phyloP scores from a whole-genome alignment of 805 yeast species.

The Yarrowia sp. region DNA sequence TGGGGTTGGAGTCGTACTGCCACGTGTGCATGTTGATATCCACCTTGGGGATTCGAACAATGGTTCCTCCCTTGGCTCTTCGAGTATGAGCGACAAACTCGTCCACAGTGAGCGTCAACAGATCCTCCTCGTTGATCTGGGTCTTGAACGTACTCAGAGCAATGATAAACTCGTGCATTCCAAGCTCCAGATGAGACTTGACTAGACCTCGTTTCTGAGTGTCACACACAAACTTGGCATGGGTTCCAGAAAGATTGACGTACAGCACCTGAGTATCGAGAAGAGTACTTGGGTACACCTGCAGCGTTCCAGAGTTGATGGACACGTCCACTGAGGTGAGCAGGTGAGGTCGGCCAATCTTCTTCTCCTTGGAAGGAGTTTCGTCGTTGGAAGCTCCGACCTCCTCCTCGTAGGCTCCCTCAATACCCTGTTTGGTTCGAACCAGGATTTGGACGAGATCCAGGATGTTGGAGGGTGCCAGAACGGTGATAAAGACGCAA shows the following conservation, averaged over 20 bases:
- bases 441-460: constrained; percentile 76
- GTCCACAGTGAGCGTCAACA: constrained; percentile 57
- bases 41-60: constrained; percentile 80
- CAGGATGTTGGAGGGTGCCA: constrained; percentile 81
- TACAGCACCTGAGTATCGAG: constrained; percentile 78
- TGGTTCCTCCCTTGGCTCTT: constrained; percentile 76
- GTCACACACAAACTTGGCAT: constrained; percentile 47
- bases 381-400: constrained; percentile 61
- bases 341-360: constrained; percentile 36
- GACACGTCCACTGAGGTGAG: constrained; percentile 68
- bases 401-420: constrained; percentile 75
- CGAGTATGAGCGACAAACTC: constrained; percentile 62
- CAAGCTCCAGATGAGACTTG: constrained; percentile 65
- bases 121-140: constrained; percentile 59
- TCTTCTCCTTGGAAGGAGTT: constrained; percentile 44
- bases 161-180: constrained; percentile 67
- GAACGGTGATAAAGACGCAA: constrained; percentile 74
- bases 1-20: constrained; percentile 58
- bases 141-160: constrained; percentile 68
- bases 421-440: constrained; percentile 76
- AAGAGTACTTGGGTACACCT: constrained; percentile 83
- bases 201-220: constrained; percentile 48
- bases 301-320: constrained; percentile 61
- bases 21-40: constrained; percentile 76
- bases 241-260: constrained; percentile 46